Conservation (phyloP, 352 stramenopile genomes). For the Phytophthora tubulina region DNA sequence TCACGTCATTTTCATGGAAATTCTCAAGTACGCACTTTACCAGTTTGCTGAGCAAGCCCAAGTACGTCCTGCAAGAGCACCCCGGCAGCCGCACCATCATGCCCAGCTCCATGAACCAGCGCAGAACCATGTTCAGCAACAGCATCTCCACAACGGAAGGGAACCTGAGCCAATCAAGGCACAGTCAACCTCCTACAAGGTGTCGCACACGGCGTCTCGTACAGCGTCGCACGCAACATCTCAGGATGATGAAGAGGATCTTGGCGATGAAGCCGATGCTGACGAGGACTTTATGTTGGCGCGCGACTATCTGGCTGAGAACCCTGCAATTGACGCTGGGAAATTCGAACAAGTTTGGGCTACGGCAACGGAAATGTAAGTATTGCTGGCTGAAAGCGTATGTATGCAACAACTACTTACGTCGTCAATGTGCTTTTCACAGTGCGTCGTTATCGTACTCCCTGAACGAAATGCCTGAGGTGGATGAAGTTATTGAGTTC, state of each 20-base stretch:
- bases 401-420: conserved; percentile 18
- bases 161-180: conserved; percentile 35
- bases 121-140: conserved; percentile 23
- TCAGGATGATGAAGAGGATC: conserved; percentile 48
- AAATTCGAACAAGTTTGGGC: conserved; percentile 88
- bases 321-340: conserved; percentile 68
- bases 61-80: conserved; percentile 14
- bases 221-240: conserved; percentile 43
- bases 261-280: conserved; percentile 47
- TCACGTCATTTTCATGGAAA: conserved; percentile 83
- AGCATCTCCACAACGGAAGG: conserved; percentile 34
- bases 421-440: conserved; percentile 7
- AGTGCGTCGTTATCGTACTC: conserved; percentile 65
- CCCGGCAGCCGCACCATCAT: conserved; percentile 32
- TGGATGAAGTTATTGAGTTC: conserved; percentile 79
- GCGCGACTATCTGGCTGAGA: conserved; percentile 72
- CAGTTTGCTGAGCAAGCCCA: conserved; percentile 66
- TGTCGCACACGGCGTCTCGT: conserved; percentile 29
- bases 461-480: conserved; percentile 66
- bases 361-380: conserved; percentile 78
- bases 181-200: conserved; percentile 18
- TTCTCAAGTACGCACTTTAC: conserved; percentile 77
- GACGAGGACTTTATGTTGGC: conserved; percentile 70
- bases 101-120: conserved; percentile 20
- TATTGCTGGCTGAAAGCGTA: conserved; percentile 14